Evolutionary conservation across 2,329 filamentous ascomycete species (phyloP), one percentile per base, ranked within the genome.

Genomic region (Alternaria novae-zelandiae): DNA sequence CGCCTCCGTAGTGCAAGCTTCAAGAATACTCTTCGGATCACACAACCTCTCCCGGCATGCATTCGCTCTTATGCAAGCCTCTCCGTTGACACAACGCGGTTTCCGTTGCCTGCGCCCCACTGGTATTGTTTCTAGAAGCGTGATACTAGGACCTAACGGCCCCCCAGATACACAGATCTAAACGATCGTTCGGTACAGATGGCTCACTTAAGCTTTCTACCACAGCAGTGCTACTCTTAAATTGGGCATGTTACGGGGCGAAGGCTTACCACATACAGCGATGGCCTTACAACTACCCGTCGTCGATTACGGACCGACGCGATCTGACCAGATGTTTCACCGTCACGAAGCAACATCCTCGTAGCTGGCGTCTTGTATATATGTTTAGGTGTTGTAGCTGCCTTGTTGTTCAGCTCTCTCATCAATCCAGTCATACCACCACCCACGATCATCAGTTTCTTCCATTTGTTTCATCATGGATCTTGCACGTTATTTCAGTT

Each of bases 401-500:
- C 32, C 15, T n/a, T n/a, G 5, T 23, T 23, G 13, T 12, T 32
- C 51, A 23, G 53, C 25, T 53, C 15, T 44, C 17, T 23, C 36
- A 25, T 57, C 21, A 41, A 25, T 28, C 10, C 45, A 17, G 36
- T 7, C 7, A 11, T 11, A 46, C 12, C 20, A 55, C 17, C 13
- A 11, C 20, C 9, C 23, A 13, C 20, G 12, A 13, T 50, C 28
- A 56, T 26, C 11, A 47, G 23, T 56, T 47, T 10, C 11, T 57
- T 53, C 25, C 30, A 25, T 55, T 28, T 23, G 26, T 50, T 20
- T 53, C 50, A 49, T 23, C 10, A 73, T 73, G 70, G 68, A 71
- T 46, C 62, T 73, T 20, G 58, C 60, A 17, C 63, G 65, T 11
- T 73, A 70, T 41, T 69, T 71, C 57, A 68, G 66, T 54, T 54